phyloP scores from a whole-genome alignment of 306 rosid species.

The Dalbergia oliveri region DNA sequence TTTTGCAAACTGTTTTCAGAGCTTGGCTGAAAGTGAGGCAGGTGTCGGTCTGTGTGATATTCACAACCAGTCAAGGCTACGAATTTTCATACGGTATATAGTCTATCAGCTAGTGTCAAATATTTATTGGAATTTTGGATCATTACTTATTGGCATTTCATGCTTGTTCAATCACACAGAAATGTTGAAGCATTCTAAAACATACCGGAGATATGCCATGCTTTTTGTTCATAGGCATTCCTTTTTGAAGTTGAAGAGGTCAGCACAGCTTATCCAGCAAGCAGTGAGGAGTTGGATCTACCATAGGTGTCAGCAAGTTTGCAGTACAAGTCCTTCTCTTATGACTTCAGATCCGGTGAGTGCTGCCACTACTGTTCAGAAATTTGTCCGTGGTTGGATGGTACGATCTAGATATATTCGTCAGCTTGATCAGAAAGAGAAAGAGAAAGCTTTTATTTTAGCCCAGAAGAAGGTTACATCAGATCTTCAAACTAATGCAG shows the following conservation, averaged over 20 bases:
- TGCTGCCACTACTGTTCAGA: constrained; percentile 66
- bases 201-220: constrained; percentile 49
- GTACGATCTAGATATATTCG: constrained; percentile 51
- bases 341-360: constrained; percentile 36
- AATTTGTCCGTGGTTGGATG: constrained; percentile 65
- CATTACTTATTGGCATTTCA: constrained; percentile 41
- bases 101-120: constrained; percentile 29
- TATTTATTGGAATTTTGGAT: constrained; percentile 24
- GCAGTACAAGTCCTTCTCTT: constrained; percentile 36
- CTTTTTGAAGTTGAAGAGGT: constrained; percentile 60
- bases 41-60: constrained; percentile 47
- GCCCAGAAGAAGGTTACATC: constrained; percentile 39
- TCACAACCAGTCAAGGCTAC: constrained; percentile 40
- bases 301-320: constrained; percentile 49
- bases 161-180: constrained; percentile 56
- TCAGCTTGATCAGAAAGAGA: constrained; percentile 48
- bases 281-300: constrained; percentile 65
- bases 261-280: constrained; percentile 62
- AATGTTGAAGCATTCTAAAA: constrained; percentile 50
- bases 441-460: constrained; percentile 25
- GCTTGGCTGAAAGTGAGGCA: constrained; percentile 67
- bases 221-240: constrained; percentile 55
- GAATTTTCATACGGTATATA: constrained; percentile 55
- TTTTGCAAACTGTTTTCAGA: constrained; percentile 72
- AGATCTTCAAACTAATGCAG: constrained; percentile 56